Percentiles rank a stretch among this genome's conserved stretches.
These are phyloP conservation scores for Berberis vulgaris DNA, from an alignment of 164 flowering plant genomes.

Conservation along the genomic window DNA sequence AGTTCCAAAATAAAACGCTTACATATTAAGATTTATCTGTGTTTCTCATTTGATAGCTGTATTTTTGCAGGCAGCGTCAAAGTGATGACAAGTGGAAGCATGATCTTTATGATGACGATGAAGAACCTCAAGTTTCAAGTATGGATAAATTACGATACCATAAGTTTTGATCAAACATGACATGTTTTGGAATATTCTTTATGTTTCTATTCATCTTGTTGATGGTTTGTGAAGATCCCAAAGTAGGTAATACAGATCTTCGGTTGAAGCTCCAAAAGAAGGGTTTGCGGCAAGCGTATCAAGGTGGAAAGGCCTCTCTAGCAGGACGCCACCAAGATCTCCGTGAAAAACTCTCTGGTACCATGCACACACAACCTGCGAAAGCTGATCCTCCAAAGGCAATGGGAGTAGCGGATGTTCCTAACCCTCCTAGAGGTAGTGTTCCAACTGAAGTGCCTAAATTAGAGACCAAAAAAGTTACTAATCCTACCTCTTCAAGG, in stretches of 20 bases:
- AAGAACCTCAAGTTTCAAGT: slow-evolving; percentile 5
- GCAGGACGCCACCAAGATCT: slow-evolving; percentile 55
- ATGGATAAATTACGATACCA: not conserved
- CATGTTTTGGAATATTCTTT: not conserved
- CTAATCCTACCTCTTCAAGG: slow-evolving; percentile 24
- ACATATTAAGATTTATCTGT: too few species aligned
- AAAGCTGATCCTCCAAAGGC: slow-evolving; percentile 39
- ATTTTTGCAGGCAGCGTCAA: not conserved
- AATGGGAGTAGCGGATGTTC: slow-evolving; percentile 25
- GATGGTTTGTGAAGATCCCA: slow-evolving; percentile 28
- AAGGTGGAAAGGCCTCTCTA: slow-evolving; percentile 32
- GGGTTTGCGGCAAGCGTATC: slow-evolving; percentile 35
- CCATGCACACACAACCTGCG: slow-evolving; percentile 40
- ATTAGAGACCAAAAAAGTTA: slow-evolving; percentile 32
- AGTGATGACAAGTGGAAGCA: slow-evolving; percentile 5
- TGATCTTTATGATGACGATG: slow-evolving; percentile 1
- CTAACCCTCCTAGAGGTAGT: slow-evolving; percentile 43
- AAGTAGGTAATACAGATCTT: slow-evolving; percentile 63
- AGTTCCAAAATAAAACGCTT: too few species aligned
- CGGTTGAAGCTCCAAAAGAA: slow-evolving; percentile 81
- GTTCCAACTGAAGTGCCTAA: slow-evolving; percentile 33
- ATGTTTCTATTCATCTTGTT: not conserved
- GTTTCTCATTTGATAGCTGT: too few species aligned
- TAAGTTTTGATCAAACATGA: not conserved
- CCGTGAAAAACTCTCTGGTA: slow-evolving; percentile 87